A percentile compares a stretch with the other conserved stretches of the same genome.
phyloP scores from a whole-genome alignment of 352 stramenopile genomes.

The Blastocystis sp. region DNA sequence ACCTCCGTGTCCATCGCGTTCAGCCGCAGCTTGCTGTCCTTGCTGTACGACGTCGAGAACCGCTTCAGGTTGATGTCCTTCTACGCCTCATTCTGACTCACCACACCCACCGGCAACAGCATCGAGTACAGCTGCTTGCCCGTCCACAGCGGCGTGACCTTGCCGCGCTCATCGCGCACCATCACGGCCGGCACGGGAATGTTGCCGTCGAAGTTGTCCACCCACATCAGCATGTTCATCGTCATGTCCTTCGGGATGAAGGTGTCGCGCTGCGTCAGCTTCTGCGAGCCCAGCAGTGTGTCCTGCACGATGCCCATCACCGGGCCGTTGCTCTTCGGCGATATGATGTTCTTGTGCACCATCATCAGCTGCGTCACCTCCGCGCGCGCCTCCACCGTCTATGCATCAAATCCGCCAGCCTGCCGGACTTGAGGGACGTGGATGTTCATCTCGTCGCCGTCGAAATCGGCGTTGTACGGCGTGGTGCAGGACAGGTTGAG shows the following conservation, averaged over 20 bases:
- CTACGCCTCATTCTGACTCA: not conserved
- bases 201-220: conserved; percentile 88
- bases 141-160: conserved; percentile 82
- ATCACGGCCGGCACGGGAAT: conserved; percentile 93
- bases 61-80: conserved; percentile 89
- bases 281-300: conserved; percentile 90
- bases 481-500: conserved; percentile 94
- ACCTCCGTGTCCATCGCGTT: conserved; percentile 92
- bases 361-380: conserved; percentile 97
- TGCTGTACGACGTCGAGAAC: conserved; percentile 90
- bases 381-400: conserved; percentile 88
- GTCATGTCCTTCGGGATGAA: conserved; percentile 94
- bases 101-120: conserved; percentile 80
- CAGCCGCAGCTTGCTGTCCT: conserved; percentile 82
- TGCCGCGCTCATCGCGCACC: conserved; percentile 79
- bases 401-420: not conserved
- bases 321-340: conserved; percentile 93
- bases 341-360: conserved; percentile 95
- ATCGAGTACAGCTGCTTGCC: conserved; percentile 96
- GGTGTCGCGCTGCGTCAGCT: conserved; percentile 95
- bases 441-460: conserved; percentile 99
- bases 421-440: conserved; percentile 84
- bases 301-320: conserved; percentile 99
- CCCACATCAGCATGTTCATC: conserved; percentile 97
- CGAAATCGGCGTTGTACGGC: conserved; percentile 99